Evolutionary conservation across 2,329 filamentous ascomycete genomes (phyloP), one percentile per base, ranked within the genome.

Genomic region (Phoma herbarum): DNA sequence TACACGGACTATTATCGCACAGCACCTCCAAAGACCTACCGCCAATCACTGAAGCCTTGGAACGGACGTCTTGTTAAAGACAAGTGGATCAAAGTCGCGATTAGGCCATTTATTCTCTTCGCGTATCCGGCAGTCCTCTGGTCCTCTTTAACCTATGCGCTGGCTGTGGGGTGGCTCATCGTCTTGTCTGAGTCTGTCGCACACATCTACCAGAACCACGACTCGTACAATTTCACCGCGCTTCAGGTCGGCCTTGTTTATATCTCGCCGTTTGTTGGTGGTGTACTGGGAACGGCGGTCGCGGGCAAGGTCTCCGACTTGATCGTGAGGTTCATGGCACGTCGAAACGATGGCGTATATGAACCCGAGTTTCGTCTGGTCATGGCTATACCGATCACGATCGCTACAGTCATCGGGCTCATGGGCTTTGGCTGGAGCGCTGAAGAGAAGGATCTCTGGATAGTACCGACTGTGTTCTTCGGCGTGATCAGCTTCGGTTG

Each of bases 401-500:
- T 97, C 52, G 87, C 88, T 3, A 97, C 93, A 0, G 87, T 88
- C 1, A 87, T 94, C 29, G 95, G 95, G 0, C 84, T 98, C 16
- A 96, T 97, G 88, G 94, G 93, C 2, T 98, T 95, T 71, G 94
- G 94, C n/a, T 98, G 94, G 95, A 93, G 90, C 10, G 92, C 90
- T 0, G 77, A 92, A 62, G 84, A 88, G 56, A 82, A 83, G 23
- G 87, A 97, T 69, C 82, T 84, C 22, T 98, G 91, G 91, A 96
- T 97, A 51, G 91, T 97, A 0, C 95, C 95, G 0, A 97, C 94
- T 0, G 75, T 96, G 4, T 97, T 98, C 79, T 97, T 98, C 65
- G 94, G 94, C 7, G 77, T 97, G 46, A 88, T 97, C 29, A 95
- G 91, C 0, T 97, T 98, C 71, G 95, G 94, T 1, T 97, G 94